These are phyloP conservation scores for Psidium guajava DNA, from an alignment of 345 rosid species.

Conservation along the genomic window DNA sequence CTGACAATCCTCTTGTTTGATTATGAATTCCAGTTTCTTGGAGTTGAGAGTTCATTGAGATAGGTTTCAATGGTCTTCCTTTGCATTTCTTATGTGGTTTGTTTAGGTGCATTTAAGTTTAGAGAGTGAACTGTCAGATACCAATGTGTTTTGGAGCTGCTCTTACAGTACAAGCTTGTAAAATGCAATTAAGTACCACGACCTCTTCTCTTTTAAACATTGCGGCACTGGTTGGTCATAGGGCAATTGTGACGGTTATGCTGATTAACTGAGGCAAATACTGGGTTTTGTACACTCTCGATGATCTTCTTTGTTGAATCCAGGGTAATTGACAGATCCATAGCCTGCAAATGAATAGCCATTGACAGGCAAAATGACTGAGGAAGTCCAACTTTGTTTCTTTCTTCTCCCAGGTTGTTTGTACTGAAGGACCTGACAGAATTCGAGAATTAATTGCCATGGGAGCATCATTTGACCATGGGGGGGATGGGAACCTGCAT, in stretches of 20 bases:
- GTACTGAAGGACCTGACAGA: conserved; percentile 96
- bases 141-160: background rate
- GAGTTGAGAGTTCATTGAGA: background rate
- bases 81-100: background rate
- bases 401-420: conserved; percentile 54
- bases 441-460: conserved; percentile 81
- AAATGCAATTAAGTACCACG: background rate
- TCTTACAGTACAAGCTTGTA: background rate
- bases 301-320: background rate
- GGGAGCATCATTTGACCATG: conserved; percentile 93
- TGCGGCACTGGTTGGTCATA: background rate
- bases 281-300: background rate
- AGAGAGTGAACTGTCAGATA: background rate
- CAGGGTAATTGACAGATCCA: background rate
- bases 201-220: background rate
- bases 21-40: background rate
- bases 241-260: background rate
- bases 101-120: background rate
- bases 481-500: conserved; percentile 93
- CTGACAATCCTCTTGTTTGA: background rate
- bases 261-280: background rate
- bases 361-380: background rate
- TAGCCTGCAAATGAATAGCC: background rate
- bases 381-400: background rate
- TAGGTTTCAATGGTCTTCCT: background rate